Evolutionary conservation across 2,329 filamentous ascomycete genomes (phyloP).

Genomic region (Coccinonectria pachysandricola): DNA sequence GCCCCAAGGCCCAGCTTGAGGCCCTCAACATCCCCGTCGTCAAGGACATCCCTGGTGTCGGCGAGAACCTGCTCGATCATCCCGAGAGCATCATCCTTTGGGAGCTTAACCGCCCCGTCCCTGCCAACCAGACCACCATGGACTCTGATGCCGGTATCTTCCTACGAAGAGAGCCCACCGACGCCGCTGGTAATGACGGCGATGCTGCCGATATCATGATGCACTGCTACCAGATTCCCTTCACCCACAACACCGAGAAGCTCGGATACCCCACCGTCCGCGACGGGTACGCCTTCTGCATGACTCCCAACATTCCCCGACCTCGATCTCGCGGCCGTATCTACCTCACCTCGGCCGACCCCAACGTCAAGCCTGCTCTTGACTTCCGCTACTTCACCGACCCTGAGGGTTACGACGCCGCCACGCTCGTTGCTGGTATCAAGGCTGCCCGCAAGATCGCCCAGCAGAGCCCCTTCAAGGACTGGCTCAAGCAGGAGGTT

Average conservation of each 20-base stretch:
- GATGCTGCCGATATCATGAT: slow-evolving; percentile 83
- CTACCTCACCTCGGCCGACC: slow-evolving; percentile 67
- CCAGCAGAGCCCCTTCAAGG: slow-evolving; percentile 63
- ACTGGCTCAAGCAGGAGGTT: slow-evolving; percentile 75
- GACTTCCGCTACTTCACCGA: slow-evolving; percentile 90
- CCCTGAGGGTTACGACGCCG: slow-evolving; percentile 73
- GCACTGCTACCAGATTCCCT: slow-evolving; percentile 95
- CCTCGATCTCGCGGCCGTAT: slow-evolving; percentile 68
- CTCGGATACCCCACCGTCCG: slow-evolving; percentile 56
- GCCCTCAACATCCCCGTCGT: slow-evolving; percentile 45
- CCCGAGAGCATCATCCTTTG: slow-evolving; percentile 53
- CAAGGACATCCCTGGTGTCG: slow-evolving; percentile 47
- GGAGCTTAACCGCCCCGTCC: slow-evolving; percentile 70
- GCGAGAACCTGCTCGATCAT: slow-evolving; percentile 52
- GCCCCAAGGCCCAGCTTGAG: slow-evolving; percentile 42
- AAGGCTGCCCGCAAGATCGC: slow-evolving; percentile 69
- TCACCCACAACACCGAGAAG: slow-evolving; percentile 73
- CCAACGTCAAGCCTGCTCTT: slow-evolving; percentile 67
- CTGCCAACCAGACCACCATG: slow-evolving; percentile 76
- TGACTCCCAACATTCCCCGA: slow-evolving; percentile 84
- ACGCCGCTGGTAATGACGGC: slow-evolving; percentile 58
- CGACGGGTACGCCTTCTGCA: slow-evolving; percentile 79
- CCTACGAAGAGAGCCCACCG: slow-evolving; percentile 63
- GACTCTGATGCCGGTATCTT: slow-evolving; percentile 86
- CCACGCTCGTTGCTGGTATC: slow-evolving; percentile 68